Base-by-base conservation (phyloP, 2,329 filamentous ascomycete species). In the Coniella lustricola region DNA sequence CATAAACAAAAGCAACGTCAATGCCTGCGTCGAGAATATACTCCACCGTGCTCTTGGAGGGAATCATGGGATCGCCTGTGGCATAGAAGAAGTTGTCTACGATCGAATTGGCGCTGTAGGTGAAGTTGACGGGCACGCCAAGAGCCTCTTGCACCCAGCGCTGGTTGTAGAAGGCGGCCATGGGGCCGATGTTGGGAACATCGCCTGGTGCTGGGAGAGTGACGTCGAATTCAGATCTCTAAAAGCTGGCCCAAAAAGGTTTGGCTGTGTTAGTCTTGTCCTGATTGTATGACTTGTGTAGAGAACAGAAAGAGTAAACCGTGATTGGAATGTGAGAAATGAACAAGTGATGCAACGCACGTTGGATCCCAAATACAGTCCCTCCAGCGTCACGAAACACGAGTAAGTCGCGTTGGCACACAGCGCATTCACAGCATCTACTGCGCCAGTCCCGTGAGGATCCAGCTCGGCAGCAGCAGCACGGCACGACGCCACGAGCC, bases 91-190 rank as follows among this genome's bases (percentile, higher is more conserved):
- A 2, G 34, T 73, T 62, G 48, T 74, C 73, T 4, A 69, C 20
- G 14, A 39, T 39, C 12, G 50, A 5, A 3, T 37, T 13, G 0
- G 45, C 40, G 20, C 20, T 41, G 17, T 58, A 51, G 74, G 75
- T 76, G 64, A 70, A 80, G 59, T 81, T 81, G 32, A 79, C 60
- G 0, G 74, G 74, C 0, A 77, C 72, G 3, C 78, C 79, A 2
- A 82, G 68, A 0, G 71, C 73, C 8, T 64, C 59, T 57, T 81
- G 77, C 1, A 81, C 72, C 59, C 72, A 71, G 3, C 68, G 62
- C 44, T 75, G 71, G 55, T 75, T 79, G 34, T 82, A 64, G 59
- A 67, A 82, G 1, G 74, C 75, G 1, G 67, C 56, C 53, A 69
- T 72, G 58, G 73, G 78, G 10, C 64, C 61, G 16, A 20, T 25